Percentiles rank a stretch among this genome's conserved stretches.
These are phyloP conservation scores for Tothia fuscella DNA, from an alignment of 2,329 filamentous ascomycete genomes.

Conservation along the genomic window DNA sequence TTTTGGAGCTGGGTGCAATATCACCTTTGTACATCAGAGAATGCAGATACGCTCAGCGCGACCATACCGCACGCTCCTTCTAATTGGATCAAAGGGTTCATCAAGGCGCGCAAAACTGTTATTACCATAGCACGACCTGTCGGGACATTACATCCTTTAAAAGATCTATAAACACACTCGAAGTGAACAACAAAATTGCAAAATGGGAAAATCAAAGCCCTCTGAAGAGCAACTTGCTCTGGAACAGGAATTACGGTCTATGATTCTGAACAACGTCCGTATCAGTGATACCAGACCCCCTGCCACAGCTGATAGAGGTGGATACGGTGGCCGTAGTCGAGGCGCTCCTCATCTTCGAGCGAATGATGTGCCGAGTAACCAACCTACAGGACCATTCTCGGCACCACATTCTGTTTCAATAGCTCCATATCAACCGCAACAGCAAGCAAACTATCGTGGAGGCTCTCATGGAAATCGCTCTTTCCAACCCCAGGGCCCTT, in stretches of 20 bases:
- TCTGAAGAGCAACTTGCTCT: constrained; percentile 19
- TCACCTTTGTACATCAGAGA: too few species aligned
- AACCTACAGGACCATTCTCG: neutral
- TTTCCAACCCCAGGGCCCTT: neutral
- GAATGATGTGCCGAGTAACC: neutral
- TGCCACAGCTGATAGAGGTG: constrained; percentile 4
- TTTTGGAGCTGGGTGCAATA: too few species aligned
- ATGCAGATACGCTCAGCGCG: too few species aligned
- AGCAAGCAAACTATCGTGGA: neutral
- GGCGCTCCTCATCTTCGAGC: constrained; percentile 6
- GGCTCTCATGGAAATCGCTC: neutral
- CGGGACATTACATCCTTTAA: too few species aligned
- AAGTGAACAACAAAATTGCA: too few species aligned
- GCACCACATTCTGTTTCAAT: neutral
- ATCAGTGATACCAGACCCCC: constrained; percentile 10
- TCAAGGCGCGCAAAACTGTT: too few species aligned
- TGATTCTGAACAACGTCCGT: constrained; percentile 45
- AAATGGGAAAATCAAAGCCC: constrained; percentile 5
- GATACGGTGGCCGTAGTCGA: neutral
- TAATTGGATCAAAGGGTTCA: too few species aligned
- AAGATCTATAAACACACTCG: too few species aligned
- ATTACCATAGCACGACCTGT: too few species aligned
- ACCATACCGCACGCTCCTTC: too few species aligned
- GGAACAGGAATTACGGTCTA: constrained; percentile 46
- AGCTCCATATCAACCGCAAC: neutral